phyloP scores from a whole-genome alignment of 2,329 filamentous ascomycete species.

The Colletotrichum sp. region DNA sequence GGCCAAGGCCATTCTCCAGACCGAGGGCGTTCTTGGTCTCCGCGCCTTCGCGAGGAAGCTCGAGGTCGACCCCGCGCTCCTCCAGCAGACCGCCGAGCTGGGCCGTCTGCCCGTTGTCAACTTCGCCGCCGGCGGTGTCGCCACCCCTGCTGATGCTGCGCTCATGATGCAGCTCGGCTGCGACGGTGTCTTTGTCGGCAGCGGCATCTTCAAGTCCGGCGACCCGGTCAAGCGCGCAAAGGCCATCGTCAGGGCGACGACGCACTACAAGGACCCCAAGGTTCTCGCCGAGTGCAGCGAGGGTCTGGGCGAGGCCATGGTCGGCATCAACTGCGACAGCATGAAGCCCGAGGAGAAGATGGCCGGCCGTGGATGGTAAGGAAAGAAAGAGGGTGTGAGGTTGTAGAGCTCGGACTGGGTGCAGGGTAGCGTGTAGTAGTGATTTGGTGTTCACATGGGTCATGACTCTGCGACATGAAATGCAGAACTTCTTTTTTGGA shows the following conservation, averaged over 20 bases:
- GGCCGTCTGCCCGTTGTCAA: constrained; percentile 94
- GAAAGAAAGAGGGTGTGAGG: background rate
- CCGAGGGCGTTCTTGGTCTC: constrained; percentile 56
- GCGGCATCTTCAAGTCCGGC: constrained; percentile 96
- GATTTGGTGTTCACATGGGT: constrained; percentile 9
- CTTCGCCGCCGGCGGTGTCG: constrained; percentile 98
- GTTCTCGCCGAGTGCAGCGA: constrained; percentile 86
- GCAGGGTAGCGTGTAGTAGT: background rate
- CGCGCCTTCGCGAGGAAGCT: constrained; percentile 82
- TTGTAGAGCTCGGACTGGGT: too few species aligned
- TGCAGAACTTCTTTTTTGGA: background rate
- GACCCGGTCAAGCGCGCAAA: constrained; percentile 88
- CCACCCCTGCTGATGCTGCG: constrained; percentile 96
- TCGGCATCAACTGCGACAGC: constrained; percentile 85
- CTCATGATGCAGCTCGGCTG: constrained; percentile 99
- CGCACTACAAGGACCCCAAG: constrained; percentile 85
- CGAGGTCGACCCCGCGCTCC: constrained; percentile 76
- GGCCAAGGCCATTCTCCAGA: constrained; percentile 75
- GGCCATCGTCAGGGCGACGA: constrained; percentile 94
- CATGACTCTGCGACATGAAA: constrained; percentile 21
- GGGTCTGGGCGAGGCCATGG: constrained; percentile 96
- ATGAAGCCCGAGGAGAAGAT: constrained; percentile 84
- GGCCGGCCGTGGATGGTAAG: constrained; percentile 83
- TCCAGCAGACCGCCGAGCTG: constrained; percentile 86
- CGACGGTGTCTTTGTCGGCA: constrained; percentile 96